phyloP scores from a whole-genome alignment of 2,329 filamentous ascomycete genomes.

The Ophiostoma sp. region DNA sequence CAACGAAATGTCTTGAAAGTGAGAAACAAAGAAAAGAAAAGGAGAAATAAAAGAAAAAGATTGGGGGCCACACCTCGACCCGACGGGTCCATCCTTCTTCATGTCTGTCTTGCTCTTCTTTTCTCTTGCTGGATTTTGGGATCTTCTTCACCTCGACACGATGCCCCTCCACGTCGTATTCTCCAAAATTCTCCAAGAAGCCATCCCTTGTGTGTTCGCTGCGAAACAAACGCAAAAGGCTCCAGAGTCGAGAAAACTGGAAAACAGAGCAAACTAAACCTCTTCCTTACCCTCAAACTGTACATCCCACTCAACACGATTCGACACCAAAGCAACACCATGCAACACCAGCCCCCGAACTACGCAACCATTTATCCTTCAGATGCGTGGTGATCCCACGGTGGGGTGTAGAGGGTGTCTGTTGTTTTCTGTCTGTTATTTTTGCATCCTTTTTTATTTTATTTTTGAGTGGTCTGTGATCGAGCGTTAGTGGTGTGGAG shows the following conservation, averaged over 20 bases:
- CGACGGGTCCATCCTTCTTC: not conserved
- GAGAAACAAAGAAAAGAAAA: not conserved
- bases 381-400: not conserved
- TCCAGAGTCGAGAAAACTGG: not conserved
- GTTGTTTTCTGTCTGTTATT: not conserved
- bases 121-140: too few species aligned
- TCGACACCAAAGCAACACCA: not conserved
- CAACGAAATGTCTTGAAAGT: not conserved
- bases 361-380: not conserved
- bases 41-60: not conserved
- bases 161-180: not conserved
- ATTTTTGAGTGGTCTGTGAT: not conserved
- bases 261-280: not conserved
- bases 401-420: not conserved
- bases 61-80: not conserved
- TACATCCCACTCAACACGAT: not conserved
- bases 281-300: not conserved
- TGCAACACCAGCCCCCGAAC: not conserved
- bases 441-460: not conserved
- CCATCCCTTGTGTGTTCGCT: conserved; percentile 4
- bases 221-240: not conserved
- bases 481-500: conserved; percentile 3
- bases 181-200: not conserved
- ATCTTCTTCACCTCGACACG: not conserved
- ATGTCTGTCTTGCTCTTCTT: not conserved